Conservation (phyloP, 768 basidiomycete species). For the Leccinum aurantiacum region DNA sequence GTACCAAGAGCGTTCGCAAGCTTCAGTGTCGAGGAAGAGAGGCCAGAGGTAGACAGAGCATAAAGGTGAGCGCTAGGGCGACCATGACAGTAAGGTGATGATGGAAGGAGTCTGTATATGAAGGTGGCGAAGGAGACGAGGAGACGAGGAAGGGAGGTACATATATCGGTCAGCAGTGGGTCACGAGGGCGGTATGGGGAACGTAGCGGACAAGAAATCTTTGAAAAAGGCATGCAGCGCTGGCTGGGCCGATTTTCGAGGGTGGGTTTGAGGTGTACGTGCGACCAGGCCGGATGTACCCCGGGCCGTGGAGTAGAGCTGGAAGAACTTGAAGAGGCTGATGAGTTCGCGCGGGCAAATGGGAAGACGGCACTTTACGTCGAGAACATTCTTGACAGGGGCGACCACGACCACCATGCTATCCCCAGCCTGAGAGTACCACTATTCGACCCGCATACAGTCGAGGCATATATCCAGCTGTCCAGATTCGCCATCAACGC, state of each 20-base stretch:
- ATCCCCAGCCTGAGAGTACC: conserved; percentile 16
- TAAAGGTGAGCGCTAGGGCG: conserved; percentile 17
- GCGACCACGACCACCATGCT: conserved; percentile 3
- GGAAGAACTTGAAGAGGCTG: conserved; percentile 36
- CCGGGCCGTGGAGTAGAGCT: conserved; percentile 36
- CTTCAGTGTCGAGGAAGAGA: conserved; percentile 1
- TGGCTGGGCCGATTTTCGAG: too few species aligned
- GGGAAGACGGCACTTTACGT: too few species aligned
- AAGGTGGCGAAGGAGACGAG: conserved; percentile 33
- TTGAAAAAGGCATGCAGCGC: conserved; percentile 31
- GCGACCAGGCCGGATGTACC: conserved; percentile 22
- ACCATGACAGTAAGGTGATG: conserved; percentile 22
- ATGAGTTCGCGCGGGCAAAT: conserved; percentile 13
- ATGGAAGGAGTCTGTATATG: conserved; percentile 39
- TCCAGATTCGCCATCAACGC: conserved; percentile 45
- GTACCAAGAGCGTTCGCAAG: conserved; percentile 17
- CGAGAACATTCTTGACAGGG: too few species aligned
- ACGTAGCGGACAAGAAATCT: conserved; percentile 43
- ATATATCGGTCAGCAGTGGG: conserved; percentile 15
- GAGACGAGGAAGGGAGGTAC: too few species aligned
- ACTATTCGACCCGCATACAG: conserved; percentile 59
- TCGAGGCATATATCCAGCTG: conserved; percentile 78
- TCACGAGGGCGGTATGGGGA: conserved; percentile 43
- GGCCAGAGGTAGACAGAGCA: conserved; percentile 27
- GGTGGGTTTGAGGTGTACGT: background rate